These are phyloP conservation scores for Cyclotella kingstonii DNA, from an alignment of 108 stramenopile genomes.

Conservation along the genomic window DNA sequence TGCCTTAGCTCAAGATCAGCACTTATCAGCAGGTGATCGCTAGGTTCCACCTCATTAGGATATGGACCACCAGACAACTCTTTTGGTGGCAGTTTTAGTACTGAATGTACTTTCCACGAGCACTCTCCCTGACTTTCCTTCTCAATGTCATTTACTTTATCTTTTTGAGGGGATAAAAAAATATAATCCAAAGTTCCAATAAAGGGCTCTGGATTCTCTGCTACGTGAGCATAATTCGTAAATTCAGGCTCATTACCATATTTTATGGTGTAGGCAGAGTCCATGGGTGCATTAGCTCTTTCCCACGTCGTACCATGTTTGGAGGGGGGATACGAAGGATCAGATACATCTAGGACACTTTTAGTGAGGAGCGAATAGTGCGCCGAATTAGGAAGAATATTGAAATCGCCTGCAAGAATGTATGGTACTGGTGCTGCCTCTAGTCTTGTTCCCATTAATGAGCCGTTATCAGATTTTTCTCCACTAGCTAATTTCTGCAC, in stretches of 20 bases:
- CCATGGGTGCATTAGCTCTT: conserved; percentile 47
- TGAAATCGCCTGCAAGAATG: conserved; percentile 86
- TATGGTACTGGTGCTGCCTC: conserved; percentile 39
- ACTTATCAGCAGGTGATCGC: conserved; percentile 82
- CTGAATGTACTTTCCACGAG: conserved; percentile 57
- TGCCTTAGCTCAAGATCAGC: conserved; percentile 66
- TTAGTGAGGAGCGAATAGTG: conserved; percentile 88
- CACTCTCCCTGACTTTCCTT: neutral
- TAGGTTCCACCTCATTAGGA: conserved; percentile 71
- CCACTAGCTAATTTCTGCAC: conserved; percentile 40
- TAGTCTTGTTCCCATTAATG: conserved; percentile 17
- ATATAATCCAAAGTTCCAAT: conserved; percentile 94
- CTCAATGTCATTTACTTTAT: conserved; percentile 2
- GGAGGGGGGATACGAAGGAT: conserved; percentile 51
- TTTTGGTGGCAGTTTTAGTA: conserved; percentile 44
- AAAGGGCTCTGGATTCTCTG: conserved; percentile 70
- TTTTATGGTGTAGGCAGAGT: conserved; percentile 63
- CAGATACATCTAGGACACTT: conserved; percentile 56
- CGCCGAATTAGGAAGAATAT: conserved; percentile 86
- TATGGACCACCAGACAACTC: conserved; percentile 63
- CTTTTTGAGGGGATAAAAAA: conserved; percentile 66
- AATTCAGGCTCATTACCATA: conserved; percentile 81
- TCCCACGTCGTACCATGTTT: conserved; percentile 72
- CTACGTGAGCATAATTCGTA: conserved; percentile 85
- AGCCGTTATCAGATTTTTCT: conserved; percentile 11